These are phyloP conservation scores for Abelmoschus esculentus DNA, from an alignment of 345 rosid genomes.

Conservation along the genomic window DNA sequence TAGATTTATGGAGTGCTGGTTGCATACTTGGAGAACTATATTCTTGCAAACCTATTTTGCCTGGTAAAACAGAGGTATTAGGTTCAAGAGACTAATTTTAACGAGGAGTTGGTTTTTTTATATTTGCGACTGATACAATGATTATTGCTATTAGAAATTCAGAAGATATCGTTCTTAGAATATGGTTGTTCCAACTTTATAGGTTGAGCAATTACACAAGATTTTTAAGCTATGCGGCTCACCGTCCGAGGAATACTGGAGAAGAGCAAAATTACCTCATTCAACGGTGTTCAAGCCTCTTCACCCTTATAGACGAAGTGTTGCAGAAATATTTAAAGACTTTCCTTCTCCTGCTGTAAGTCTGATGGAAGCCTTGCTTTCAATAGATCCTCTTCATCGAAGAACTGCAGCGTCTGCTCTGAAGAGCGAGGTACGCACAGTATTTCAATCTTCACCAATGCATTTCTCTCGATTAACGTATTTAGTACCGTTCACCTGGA, in stretches of 20 bases:
- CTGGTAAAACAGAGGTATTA: constrained; percentile 89
- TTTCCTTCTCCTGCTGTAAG: constrained; percentile 50
- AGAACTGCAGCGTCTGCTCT: constrained; percentile 78
- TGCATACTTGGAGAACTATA: constrained; percentile 91
- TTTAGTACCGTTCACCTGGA: not conserved
- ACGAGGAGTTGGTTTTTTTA: too few species aligned
- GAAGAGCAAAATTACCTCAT: constrained; percentile 44
- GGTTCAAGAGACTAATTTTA: not conserved
- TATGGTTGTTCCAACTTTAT: not conserved
- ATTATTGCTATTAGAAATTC: too few species aligned
- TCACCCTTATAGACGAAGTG: constrained; percentile 62
- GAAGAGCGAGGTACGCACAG: constrained; percentile 53
- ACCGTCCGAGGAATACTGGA: constrained; percentile 79
- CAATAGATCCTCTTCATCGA: constrained; percentile 68
- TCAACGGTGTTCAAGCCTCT: constrained; percentile 26
- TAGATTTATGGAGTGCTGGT: constrained; percentile 94
- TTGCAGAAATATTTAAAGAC: constrained; percentile 55
- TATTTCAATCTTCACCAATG: not conserved
- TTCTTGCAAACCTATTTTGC: constrained; percentile 72
- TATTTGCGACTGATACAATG: too few species aligned
- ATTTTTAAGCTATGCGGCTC: constrained; percentile 93
- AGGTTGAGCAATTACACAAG: constrained; percentile 92
- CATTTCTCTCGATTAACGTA: not conserved
- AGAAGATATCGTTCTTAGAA: too few species aligned
- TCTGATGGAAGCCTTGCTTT: constrained; percentile 69